These are phyloP conservation scores for Rhynchosporium agropyri DNA, from an alignment of 2,329 filamentous ascomycete species.

Conservation along the genomic window DNA sequence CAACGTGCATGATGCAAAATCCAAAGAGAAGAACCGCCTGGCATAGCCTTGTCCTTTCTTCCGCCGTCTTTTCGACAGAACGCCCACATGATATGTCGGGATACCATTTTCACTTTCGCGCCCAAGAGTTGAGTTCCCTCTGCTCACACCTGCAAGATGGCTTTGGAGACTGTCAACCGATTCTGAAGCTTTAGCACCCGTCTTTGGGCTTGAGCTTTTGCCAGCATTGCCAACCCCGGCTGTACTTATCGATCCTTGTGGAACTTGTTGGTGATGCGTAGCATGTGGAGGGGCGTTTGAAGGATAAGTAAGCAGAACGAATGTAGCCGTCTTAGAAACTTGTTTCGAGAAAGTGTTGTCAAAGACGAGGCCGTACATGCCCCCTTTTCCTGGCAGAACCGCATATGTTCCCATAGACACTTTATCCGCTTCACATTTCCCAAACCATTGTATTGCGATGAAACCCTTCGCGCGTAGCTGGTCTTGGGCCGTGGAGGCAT, in stretches of 20 bases:
- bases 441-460: slow-evolving; percentile 78
- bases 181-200: slow-evolving; percentile 51
- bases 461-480: slow-evolving; percentile 68
- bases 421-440: slow-evolving; percentile 95
- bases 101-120: slow-evolving; percentile 49
- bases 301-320: slow-evolving; percentile 92
- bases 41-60: slow-evolving; percentile 96
- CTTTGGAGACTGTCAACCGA: slow-evolving; percentile 65
- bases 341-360: slow-evolving; percentile 99
- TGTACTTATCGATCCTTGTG: slow-evolving; percentile 44
- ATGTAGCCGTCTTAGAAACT: slow-evolving; percentile 90
- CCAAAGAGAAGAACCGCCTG: slow-evolving; percentile 90
- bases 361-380: slow-evolving; percentile 95
- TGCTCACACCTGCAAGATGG: slow-evolving; percentile 44
- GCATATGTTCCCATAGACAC: slow-evolving; percentile 89
- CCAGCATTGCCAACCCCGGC: slow-evolving; percentile 52
- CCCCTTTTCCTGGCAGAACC: slow-evolving; percentile 71
- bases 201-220: slow-evolving; percentile 50
- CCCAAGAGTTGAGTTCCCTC: slow-evolving; percentile 55
- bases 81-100: slow-evolving; percentile 75
- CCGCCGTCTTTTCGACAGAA: slow-evolving; percentile 83
- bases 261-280: slow-evolving; percentile 67
- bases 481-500: slow-evolving; percentile 62
- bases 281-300: slow-evolving; percentile 77
- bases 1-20: slow-evolving; percentile 90